Evolutionary conservation across 2,329 filamentous ascomycete species (phyloP).

Genomic region (Bisporella sp.): DNA sequence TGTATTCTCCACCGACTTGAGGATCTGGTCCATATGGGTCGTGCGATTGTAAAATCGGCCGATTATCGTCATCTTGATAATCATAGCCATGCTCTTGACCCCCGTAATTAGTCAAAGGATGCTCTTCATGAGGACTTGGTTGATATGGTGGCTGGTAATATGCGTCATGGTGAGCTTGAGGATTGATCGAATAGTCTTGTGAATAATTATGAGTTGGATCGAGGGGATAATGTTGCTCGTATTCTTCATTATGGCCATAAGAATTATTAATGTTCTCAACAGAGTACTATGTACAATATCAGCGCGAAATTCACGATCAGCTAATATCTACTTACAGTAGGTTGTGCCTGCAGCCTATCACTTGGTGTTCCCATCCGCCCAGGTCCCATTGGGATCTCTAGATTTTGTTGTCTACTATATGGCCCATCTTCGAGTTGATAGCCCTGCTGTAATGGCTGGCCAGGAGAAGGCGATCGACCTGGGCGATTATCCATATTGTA

Average conservation of each 20-base stretch:
- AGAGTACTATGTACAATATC: conserved; percentile 50
- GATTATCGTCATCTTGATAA: conserved; percentile 61
- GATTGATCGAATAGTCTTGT: conserved; percentile 68
- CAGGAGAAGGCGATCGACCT: conserved; percentile 65
- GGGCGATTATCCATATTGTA: conserved; percentile 53
- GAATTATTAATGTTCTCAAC: conserved; percentile 60
- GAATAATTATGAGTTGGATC: conserved; percentile 42
- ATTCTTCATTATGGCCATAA: conserved; percentile 55
- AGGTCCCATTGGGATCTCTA: conserved; percentile 64
- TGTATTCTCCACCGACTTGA: conserved; percentile 36
- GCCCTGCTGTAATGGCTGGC: conserved; percentile 62
- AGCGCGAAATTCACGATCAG: background rate
- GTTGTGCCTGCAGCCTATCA: conserved; percentile 76
- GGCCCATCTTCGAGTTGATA: conserved; percentile 71
- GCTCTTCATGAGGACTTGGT: conserved; percentile 36
- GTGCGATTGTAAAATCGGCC: conserved; percentile 63
- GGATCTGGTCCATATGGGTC: conserved; percentile 53
- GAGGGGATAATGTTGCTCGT: conserved; percentile 44
- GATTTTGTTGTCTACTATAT: conserved; percentile 35
- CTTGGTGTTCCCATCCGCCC: conserved; percentile 51
- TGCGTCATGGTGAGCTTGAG: conserved; percentile 78
- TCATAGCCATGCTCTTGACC: conserved; percentile 19
- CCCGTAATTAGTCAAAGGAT: conserved; percentile 18
- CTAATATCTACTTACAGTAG: conserved; percentile 59
- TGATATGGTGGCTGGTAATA: conserved; percentile 83